Conservation (phyloP, 768 basidiomycete species). For the Lactarius sp. region DNA sequence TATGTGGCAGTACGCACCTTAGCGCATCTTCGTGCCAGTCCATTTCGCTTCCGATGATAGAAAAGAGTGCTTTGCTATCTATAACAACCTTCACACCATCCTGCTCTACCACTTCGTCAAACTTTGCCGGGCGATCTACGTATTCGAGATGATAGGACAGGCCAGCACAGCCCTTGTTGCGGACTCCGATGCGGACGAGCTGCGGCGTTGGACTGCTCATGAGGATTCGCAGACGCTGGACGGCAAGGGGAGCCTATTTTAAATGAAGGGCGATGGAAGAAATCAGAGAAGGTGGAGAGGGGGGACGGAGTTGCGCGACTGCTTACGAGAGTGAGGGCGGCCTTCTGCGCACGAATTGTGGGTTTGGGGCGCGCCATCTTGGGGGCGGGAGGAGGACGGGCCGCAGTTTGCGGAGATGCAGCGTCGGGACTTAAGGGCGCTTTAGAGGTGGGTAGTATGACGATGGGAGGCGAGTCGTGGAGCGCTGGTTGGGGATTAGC, state of each 20-base stretch:
- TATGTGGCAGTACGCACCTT: constrained; percentile 50
- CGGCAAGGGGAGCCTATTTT: constrained; percentile 71
- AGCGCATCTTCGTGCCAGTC: constrained; percentile 94
- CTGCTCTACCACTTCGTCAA: constrained; percentile 96
- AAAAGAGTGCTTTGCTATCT: constrained; percentile 95
- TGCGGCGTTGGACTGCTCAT: constrained; percentile 82
- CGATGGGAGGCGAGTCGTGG: constrained; percentile 48
- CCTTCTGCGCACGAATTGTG: constrained; percentile 64
- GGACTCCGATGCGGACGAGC: constrained; percentile 90
- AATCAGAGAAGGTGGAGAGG: background rate
- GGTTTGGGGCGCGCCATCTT: constrained; percentile 61
- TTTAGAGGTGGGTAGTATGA: constrained; percentile 45
- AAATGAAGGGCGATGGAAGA: background rate
- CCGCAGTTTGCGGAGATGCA: constrained; percentile 65
- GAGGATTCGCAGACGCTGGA: constrained; percentile 65
- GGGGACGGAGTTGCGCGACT: background rate
- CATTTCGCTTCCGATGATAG: constrained; percentile 98
- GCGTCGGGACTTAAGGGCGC: constrained; percentile 50
- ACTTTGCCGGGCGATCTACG: constrained; percentile 81
- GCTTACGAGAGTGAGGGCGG: constrained; percentile 66
- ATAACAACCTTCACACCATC: constrained; percentile 92
- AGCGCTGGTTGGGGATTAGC: constrained; percentile 26
- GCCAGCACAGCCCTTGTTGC: constrained; percentile 96
- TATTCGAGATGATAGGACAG: constrained; percentile 92
- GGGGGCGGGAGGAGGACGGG: constrained; percentile 65